These are phyloP conservation scores for Salinomyces thailandicus DNA, from an alignment of 2,329 filamentous ascomycete species.

Conservation along the genomic window DNA sequence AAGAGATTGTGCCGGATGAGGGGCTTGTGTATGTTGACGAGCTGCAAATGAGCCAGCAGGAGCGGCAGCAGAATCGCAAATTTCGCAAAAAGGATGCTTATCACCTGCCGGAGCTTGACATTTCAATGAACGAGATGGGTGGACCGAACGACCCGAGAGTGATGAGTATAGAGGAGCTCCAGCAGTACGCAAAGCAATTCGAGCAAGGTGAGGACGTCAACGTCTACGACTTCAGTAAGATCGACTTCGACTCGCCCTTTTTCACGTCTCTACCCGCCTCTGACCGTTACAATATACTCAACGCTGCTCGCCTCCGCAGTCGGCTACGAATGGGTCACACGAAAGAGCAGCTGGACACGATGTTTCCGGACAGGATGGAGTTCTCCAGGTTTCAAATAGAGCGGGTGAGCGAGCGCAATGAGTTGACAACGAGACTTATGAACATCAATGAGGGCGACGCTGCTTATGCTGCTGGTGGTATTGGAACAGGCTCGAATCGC, in stretches of 20 bases:
- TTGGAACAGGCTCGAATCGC: constrained; percentile 49
- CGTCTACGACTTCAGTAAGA: constrained; percentile 91
- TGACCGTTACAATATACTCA: constrained; percentile 94
- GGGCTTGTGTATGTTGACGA: constrained; percentile 88
- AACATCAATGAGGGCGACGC: constrained; percentile 73
- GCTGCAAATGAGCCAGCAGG: constrained; percentile 64
- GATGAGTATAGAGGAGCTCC: constrained; percentile 89
- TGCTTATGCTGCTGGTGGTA: constrained; percentile 38
- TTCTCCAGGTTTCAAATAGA: constrained; percentile 97
- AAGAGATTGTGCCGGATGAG: constrained; percentile 58
- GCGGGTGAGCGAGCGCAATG: constrained; percentile 81
- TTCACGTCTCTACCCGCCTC: constrained; percentile 82
- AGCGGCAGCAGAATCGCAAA: constrained; percentile 61
- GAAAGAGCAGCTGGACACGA: constrained; percentile 87
- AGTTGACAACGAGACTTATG: constrained; percentile 91
- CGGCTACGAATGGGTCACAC: constrained; percentile 89
- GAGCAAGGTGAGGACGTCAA: constrained; percentile 81
- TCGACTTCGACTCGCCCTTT: constrained; percentile 93
- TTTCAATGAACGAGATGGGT: constrained; percentile 73
- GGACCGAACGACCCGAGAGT: constrained; percentile 85
- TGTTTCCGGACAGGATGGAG: constrained; percentile 97
- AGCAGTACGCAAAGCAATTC: constrained; percentile 89
- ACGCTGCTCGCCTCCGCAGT: constrained; percentile 80
- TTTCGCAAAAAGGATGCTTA: constrained; percentile 93
- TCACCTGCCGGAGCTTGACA: constrained; percentile 77